Conservation (phyloP, 495 filamentous ascomycete species). For the Geopyxis carbonaria region DNA sequence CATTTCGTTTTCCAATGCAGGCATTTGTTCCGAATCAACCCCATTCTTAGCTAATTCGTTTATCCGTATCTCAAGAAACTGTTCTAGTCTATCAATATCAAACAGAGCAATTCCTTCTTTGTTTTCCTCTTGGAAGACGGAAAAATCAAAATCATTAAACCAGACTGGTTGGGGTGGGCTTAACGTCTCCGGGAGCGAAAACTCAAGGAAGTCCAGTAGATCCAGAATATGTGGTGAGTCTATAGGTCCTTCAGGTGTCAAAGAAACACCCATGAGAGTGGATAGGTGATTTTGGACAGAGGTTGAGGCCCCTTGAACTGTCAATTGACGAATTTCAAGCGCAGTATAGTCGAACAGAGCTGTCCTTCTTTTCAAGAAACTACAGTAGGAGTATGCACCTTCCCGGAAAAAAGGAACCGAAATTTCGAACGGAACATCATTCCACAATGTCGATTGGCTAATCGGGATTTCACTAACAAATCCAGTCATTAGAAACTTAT, state of each 20-base stretch:
- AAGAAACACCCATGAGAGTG: conserved; percentile 58
- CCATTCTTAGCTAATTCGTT: conserved; percentile 20
- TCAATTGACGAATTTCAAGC: conserved; percentile 64
- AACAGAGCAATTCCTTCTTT: conserved; percentile 14
- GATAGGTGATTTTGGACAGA: conserved; percentile 62
- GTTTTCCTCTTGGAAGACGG: conserved; percentile 20
- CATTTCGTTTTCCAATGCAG: conserved; percentile 37
- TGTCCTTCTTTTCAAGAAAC: conserved; percentile 58
- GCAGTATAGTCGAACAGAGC: conserved; percentile 66
- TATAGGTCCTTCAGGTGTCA: conserved; percentile 31
- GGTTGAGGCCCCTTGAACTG: conserved; percentile 49
- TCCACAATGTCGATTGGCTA: conserved; percentile 46
- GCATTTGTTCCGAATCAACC: conserved; percentile 33
- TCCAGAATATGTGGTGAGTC: conserved; percentile 66
- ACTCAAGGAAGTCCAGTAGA: conserved; percentile 75
- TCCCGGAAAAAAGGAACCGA: conserved; percentile 46
- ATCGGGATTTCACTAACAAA: conserved; percentile 49
- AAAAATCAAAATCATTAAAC: conserved; percentile 38
- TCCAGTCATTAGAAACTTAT: conserved; percentile 54
- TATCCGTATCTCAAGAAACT: conserved; percentile 41
- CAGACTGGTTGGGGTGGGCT: conserved; percentile 34
- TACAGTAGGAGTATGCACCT: conserved; percentile 45
- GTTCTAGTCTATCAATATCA: conserved; percentile 34
- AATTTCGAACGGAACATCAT: conserved; percentile 21
- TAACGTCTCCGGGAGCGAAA: conserved; percentile 39